Evolutionary conservation across 176 grass and related monocot genomes (phyloP).

Genomic region (Eleusine indica): DNA sequence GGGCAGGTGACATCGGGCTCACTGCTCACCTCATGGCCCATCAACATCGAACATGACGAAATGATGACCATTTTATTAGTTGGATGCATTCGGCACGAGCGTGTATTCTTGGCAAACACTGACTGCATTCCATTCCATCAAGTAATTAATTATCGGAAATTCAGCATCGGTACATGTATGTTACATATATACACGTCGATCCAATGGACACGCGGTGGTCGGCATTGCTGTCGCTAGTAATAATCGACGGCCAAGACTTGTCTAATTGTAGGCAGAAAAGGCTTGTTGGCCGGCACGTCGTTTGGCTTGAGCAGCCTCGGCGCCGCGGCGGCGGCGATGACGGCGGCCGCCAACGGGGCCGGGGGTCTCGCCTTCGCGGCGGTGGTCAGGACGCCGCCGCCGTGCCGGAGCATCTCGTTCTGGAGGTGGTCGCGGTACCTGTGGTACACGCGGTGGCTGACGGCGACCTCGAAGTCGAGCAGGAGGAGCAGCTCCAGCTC

Average conservation of each 20-base stretch:
- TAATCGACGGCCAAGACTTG: background rate
- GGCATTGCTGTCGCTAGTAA: background rate
- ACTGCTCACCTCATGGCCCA: too few relatives aligned
- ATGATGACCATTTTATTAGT: too few relatives aligned
- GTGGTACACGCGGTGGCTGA: conserved; percentile 55
- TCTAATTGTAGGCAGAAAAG: background rate
- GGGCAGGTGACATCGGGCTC: too few relatives aligned
- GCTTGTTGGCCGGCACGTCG: background rate
- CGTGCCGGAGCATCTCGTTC: conserved; percentile 40
- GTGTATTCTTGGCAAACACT: background rate
- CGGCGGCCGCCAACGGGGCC: background rate
- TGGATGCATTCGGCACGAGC: too few relatives aligned
- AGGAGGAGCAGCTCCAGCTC: conserved; percentile 83
- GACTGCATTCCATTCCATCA: background rate
- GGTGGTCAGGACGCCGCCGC: background rate
- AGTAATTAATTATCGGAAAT: background rate
- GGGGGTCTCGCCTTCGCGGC: background rate
- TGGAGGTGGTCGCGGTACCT: conserved; percentile 70
- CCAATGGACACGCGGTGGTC: background rate
- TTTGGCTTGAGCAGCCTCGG: background rate
- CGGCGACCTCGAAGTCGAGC: conserved; percentile 66
- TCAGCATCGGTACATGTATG: conserved; percentile 7
- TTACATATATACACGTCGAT: background rate
- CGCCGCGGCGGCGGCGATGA: background rate
- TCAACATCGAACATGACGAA: too few relatives aligned